These are phyloP conservation scores for Diaporthe velutina DNA, from an alignment of 2,329 filamentous ascomycete species.

Conservation along the genomic window DNA sequence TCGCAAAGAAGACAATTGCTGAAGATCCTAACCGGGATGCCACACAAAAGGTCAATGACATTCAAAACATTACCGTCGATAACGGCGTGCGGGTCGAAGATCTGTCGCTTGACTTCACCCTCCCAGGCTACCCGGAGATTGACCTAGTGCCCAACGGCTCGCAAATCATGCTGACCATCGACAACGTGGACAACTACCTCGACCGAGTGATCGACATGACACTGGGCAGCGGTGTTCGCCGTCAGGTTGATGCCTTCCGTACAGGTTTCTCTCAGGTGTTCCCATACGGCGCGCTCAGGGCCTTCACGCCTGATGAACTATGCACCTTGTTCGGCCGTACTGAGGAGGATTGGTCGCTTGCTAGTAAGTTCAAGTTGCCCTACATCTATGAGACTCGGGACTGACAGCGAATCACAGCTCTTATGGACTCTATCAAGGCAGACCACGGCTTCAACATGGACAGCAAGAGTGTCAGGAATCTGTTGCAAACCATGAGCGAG, in stretches of 20 bases:
- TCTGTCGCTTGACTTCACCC: slow-evolving; percentile 90
- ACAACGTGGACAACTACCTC: slow-evolving; percentile 91
- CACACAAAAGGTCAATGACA: slow-evolving; percentile 78
- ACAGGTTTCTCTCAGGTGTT: slow-evolving; percentile 95
- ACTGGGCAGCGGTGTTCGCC: slow-evolving; percentile 86
- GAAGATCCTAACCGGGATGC: slow-evolving; percentile 75
- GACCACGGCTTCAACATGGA: slow-evolving; percentile 99
- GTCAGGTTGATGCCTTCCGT: slow-evolving; percentile 92
- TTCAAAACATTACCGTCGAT: slow-evolving; percentile 79
- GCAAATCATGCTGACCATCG: slow-evolving; percentile 82
- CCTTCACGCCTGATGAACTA: slow-evolving; percentile 95
- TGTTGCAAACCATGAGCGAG: slow-evolving; percentile 95
- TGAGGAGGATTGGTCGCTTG: slow-evolving; percentile 97
- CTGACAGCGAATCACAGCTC: slow-evolving; percentile 65
- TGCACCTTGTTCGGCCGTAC: slow-evolving; percentile 94
- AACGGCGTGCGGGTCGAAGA: slow-evolving; percentile 83
- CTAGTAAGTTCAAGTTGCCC: slow-evolving; percentile 75
- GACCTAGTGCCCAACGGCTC: slow-evolving; percentile 83
- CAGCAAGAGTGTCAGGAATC: slow-evolving; percentile 92
- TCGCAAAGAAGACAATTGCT: slow-evolving; percentile 84
- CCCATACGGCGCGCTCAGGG: slow-evolving; percentile 90
- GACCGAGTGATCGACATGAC: slow-evolving; percentile 94
- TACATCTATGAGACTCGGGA: background rate
- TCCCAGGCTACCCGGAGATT: slow-evolving; percentile 90
- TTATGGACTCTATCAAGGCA: slow-evolving; percentile 98